phyloP scores from a whole-genome alignment of 176 grass and related monocot genomes.

The Chloris gayana region DNA sequence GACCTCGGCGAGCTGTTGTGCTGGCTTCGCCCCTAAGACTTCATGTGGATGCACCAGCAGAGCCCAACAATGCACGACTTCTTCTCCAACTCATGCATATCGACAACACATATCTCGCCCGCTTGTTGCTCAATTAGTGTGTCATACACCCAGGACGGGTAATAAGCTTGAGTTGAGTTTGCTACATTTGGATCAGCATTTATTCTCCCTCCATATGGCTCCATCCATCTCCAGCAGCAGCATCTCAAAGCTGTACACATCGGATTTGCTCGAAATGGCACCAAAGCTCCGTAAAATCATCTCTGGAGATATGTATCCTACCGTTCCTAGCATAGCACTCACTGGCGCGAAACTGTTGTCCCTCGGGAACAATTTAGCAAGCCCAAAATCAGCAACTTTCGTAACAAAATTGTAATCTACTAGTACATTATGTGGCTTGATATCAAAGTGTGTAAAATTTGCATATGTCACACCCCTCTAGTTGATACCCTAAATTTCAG shows the following conservation, averaged over 20 bases:
- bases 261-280: conserved; percentile 39
- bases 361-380: conserved; percentile 49
- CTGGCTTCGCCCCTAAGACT: too few relatives aligned
- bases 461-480: conserved; percentile 46
- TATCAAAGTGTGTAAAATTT: conserved; percentile 58
- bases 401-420: conserved; percentile 40
- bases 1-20: too few relatives aligned
- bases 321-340: conserved; percentile 38
- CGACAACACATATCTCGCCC: background rate
- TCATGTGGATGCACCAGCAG: conserved; percentile 46
- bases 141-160: conserved; percentile 43
- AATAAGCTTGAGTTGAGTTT: conserved; percentile 38
- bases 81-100: conserved; percentile 36
- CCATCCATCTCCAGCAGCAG: conserved; percentile 59
- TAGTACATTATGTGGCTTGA: conserved; percentile 55
- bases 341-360: conserved; percentile 23
- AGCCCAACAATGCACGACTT: conserved; percentile 49
- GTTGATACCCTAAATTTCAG: too few relatives aligned
- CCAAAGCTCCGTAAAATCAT: conserved; percentile 45
- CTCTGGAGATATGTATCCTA: conserved; percentile 59
- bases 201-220: conserved; percentile 29
- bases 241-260: conserved; percentile 65
- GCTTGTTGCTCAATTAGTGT: conserved; percentile 6
- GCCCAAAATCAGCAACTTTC: conserved; percentile 61
- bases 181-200: conserved; percentile 5